Conservation (phyloP, 768 basidiomycete genomes). For the Boletales sp. region DNA sequence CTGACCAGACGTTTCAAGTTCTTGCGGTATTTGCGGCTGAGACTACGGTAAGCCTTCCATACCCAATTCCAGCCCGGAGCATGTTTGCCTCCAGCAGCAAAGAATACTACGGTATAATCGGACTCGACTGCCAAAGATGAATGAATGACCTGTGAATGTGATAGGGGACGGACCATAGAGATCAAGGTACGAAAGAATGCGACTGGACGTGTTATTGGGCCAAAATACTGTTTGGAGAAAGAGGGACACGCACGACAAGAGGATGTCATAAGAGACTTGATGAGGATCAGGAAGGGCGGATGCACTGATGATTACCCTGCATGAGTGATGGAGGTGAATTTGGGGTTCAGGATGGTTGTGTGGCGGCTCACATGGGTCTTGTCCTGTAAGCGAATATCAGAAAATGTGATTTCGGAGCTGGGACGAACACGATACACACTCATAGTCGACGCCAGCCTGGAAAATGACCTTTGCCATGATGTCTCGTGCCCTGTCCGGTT, state of each 20-base stretch:
- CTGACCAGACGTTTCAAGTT: constrained; percentile 79
- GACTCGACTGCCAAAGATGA: constrained; percentile 62
- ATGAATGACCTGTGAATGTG: background rate
- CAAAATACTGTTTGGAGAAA: constrained; percentile 4
- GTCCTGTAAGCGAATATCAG: constrained; percentile 48
- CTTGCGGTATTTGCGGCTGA: constrained; percentile 82
- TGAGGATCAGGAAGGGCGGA: constrained; percentile 80
- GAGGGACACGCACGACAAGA: constrained; percentile 56
- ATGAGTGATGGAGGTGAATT: constrained; percentile 5
- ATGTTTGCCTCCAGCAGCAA: constrained; percentile 74
- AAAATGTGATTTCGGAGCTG: constrained; percentile 6
- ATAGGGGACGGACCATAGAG: constrained; percentile 59
- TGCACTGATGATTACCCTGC: constrained; percentile 81
- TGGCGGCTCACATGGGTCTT: constrained; percentile 69
- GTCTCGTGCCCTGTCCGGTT: constrained; percentile 51
- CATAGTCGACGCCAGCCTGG: constrained; percentile 87
- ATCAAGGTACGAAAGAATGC: constrained; percentile 75
- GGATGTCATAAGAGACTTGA: constrained; percentile 70
- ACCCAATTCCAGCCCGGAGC: constrained; percentile 87
- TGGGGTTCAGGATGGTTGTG: background rate
- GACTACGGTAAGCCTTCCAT: constrained; percentile 83
- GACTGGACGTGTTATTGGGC: constrained; percentile 37
- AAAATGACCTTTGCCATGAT: constrained; percentile 74
- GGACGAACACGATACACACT: constrained; percentile 48
- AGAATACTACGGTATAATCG: constrained; percentile 85